Evolutionary conservation across 2,329 filamentous ascomycete species (phyloP), one percentile per base, ranked within the genome.

Genomic region (Escovopsis sp.): DNA sequence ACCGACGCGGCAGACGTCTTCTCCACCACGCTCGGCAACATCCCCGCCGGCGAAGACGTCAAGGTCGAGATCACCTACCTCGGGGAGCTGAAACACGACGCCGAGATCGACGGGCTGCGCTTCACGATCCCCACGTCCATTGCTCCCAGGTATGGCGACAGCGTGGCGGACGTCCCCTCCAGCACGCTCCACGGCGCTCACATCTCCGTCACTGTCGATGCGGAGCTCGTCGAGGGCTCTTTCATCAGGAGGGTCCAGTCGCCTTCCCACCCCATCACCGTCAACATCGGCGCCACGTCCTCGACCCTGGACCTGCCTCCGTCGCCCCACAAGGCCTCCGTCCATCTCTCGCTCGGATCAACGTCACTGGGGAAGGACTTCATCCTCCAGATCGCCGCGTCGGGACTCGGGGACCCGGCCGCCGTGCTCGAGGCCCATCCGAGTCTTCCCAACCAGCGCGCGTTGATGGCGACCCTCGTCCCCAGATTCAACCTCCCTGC

Each of bases 71-170:
- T 84, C 37, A 70, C 62, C 0, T 83, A 80, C 41, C 62, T 82
- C 4, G 75, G 73, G 3, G 78, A 85, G 50, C 62, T 85, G 36
- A 81, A 81, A 55, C 75, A 83, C 43, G 78, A 84, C 47, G 68
- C 73, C 30, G 71, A 76, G 41, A 62, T 70, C 3, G 75, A 85
- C 46, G 76, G 76, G 5, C 60, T 79, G 18, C 68, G 77, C 6
- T 79, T 79, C 48, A 83, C 71, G 4, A 69, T 86, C 4, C 80
- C 79, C 0, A 79, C 69, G 1, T 56, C 53, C 33, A 76, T 86
- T 37, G 74, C 72, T 1, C 79, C 79, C 2, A 66, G 78, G 15
- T 85, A 82, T 51, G 75, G 75, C 9, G 13, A 28, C 1, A n/a
- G 26, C 15, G n/a, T 16, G 9, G 16, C 36, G 2, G 17, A 9